Evolutionary conservation across 2,329 filamentous ascomycete genomes (phyloP).

Genomic region (Plectosphaerella sp.): DNA sequence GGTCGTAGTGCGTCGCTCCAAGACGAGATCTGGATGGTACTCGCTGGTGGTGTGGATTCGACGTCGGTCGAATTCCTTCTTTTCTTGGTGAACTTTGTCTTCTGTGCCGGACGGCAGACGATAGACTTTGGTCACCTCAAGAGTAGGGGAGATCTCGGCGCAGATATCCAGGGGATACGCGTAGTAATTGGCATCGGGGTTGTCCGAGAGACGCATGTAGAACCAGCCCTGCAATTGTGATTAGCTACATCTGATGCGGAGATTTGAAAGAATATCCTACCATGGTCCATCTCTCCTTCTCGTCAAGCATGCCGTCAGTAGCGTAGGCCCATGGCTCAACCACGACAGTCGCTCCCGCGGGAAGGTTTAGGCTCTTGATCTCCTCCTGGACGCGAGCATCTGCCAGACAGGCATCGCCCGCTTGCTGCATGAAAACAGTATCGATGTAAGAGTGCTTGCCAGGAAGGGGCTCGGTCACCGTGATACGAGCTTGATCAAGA

Average conservation of each 20-base stretch:
- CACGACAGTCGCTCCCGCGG: conserved; percentile 35
- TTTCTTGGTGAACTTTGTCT: conserved; percentile 28
- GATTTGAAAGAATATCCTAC: conserved; percentile 18
- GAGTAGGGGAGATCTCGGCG: conserved; percentile 44
- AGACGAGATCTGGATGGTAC: conserved; percentile 25
- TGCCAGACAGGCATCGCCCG: conserved; percentile 40
- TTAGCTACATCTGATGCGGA: neutral
- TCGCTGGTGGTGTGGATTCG: conserved; percentile 31
- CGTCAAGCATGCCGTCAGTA: conserved; percentile 48
- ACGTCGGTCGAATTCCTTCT: conserved; percentile 31
- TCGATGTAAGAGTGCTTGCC: conserved; percentile 43
- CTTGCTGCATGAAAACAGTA: conserved; percentile 39
- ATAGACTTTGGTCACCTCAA: conserved; percentile 45
- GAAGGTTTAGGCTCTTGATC: conserved; percentile 36
- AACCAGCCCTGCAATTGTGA: conserved; percentile 5
- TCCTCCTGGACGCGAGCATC: conserved; percentile 36
- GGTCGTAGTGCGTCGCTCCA: conserved; percentile 18
- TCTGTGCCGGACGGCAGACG: conserved; percentile 36
- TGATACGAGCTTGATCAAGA: conserved; percentile 7
- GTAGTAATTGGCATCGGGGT: conserved; percentile 50
- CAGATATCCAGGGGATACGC: conserved; percentile 52
- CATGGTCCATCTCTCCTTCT: conserved; percentile 42
- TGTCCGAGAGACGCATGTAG: conserved; percentile 23
- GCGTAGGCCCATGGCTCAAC: conserved; percentile 54
- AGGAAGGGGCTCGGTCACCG: conserved; percentile 23